Percentiles rank a stretch among this genome's conserved stretches.
Conservation (phyloP, 2,329 filamentous ascomycete species). For the Sarocladium brachiariae region DNA sequence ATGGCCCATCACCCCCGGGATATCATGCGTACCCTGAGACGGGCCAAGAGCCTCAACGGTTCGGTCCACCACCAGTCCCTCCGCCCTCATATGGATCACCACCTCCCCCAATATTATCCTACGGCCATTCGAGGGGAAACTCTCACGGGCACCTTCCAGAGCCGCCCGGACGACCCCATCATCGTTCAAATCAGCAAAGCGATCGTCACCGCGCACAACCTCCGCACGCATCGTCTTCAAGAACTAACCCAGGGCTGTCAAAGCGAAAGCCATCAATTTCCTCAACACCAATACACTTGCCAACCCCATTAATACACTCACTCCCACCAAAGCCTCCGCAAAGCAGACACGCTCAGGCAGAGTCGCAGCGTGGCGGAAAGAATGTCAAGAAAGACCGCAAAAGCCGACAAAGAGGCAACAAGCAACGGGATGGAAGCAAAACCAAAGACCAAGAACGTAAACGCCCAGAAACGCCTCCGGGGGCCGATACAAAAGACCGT, state of each 20-base stretch:
- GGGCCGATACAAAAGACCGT: neutral
- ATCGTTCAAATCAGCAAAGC: neutral
- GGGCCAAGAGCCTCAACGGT: neutral
- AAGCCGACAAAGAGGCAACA: neutral
- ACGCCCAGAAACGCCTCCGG: neutral
- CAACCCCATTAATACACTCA: conserved; percentile 4
- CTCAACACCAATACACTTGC: neutral
- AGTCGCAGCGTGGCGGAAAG: neutral
- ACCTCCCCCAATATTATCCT: neutral
- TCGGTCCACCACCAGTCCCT: neutral
- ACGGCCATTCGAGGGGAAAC: neutral
- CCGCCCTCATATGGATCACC: neutral
- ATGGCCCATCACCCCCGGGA: neutral
- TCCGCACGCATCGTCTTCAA: neutral
- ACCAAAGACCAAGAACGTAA: neutral
- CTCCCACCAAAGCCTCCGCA: conserved; percentile 9
- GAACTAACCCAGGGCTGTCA: neutral
- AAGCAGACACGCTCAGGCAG: neutral
- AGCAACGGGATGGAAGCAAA: neutral
- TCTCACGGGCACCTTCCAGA: neutral
- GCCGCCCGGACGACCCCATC: neutral
- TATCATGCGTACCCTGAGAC: neutral
- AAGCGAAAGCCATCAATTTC: neutral
- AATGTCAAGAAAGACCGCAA: conserved; percentile 1
- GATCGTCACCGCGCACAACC: neutral